Percentiles rank a stretch among this genome's conserved stretches.
phyloP scores from a whole-genome alignment of 257 asterid genomes.

The Linderniella brevidens region DNA sequence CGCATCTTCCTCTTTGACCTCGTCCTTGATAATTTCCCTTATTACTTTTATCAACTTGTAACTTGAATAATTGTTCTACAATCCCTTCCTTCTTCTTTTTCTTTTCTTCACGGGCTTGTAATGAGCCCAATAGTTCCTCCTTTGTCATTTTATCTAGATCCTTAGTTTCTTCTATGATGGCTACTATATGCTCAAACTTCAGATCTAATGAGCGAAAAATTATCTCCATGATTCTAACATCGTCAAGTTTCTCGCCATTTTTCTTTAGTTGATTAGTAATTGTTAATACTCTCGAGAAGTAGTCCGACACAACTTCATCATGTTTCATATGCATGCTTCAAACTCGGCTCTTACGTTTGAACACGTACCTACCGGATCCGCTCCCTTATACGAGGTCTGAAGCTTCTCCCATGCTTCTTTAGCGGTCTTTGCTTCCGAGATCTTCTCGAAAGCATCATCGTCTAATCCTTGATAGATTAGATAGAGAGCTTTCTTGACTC shows the following conservation, averaged over 20 bases:
- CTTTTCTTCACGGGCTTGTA: conserved; percentile 1
- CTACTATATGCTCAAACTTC: background rate
- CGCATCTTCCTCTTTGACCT: too few species aligned
- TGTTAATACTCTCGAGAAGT: too few species aligned
- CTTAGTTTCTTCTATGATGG: background rate
- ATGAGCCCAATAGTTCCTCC: background rate
- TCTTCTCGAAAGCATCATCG: background rate
- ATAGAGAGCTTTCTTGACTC: background rate
- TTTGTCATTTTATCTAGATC: background rate
- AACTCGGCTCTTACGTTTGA: conserved; percentile 2
- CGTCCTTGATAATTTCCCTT: background rate
- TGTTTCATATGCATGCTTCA: background rate
- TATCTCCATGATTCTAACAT: background rate
- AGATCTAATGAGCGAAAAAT: background rate
- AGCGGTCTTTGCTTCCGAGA: conserved; percentile 1
- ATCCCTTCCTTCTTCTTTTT: conserved; percentile 2
- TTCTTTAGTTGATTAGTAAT: conserved; percentile 1
- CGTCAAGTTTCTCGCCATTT: background rate
- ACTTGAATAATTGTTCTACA: background rate
- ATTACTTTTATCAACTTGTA: background rate
- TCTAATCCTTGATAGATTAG: conserved; percentile 1
- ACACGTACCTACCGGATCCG: background rate
- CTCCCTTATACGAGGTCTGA: background rate
- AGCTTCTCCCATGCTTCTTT: conserved; percentile 2
- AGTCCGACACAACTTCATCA: background rate